Evolutionary conservation across 345 rosid genomes (phyloP), one percentile per base, ranked within the genome.

Genomic region (Combretum micranthum): DNA sequence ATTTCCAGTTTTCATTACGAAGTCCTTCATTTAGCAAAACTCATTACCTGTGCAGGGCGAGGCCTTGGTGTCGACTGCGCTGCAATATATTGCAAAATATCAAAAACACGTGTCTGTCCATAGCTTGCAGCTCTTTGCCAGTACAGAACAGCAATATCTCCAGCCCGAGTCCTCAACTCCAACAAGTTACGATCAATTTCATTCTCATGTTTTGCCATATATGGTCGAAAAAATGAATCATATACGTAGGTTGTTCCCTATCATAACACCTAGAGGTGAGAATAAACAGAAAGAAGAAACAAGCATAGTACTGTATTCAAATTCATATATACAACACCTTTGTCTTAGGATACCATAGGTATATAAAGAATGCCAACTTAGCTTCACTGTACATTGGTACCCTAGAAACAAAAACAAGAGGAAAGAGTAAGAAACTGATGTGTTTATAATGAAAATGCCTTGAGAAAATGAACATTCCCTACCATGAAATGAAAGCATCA

Each of bases 361-460:
- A 82, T 51, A 85, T 56, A 43, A 74, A 71, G 64, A 82, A 79
- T 21, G 85, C 87, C 73, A 84, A 61, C 75, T 84, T 84, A 20
- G 78, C 91, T 67, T 77, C 87, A 60, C 81, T 77, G 70, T 84
- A 84, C 82, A 84, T 71, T 3, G 91, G 91, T 59, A 82, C 79
- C 85, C 91, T 84, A 61, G 32, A 47, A 58, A 56, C n/a, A 14
- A 18, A 18, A 55, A 63, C 58, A 21, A 44, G 17, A 47, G 61
- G 50, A 25, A 72, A 51, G 15, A 47, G 46, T 17, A 8, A n/a
- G 48, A 12, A 32, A 44, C 25, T 12, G 53, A 10, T 47, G 11
- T 4, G 2, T 16, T 42, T 12, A 52, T n/a, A 15, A 8, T 2
- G 56, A 50, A 15, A 37, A 15, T 16, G n/a, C 55, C 19, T 23